phyloP scores from a whole-genome alignment of 306 rosid genomes.

The Vigna mungo region DNA sequence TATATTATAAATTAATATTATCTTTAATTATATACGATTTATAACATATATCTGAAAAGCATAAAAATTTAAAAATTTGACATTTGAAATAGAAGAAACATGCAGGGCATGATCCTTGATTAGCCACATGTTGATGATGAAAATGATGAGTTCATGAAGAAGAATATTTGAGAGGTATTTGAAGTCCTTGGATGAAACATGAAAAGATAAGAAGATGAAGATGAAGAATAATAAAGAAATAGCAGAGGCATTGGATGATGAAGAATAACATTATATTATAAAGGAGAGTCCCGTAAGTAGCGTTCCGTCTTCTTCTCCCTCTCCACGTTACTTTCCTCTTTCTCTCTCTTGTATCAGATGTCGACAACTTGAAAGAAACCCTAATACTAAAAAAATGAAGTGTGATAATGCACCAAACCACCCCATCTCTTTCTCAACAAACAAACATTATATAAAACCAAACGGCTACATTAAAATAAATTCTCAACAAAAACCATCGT shows the following conservation, averaged over 20 bases:
- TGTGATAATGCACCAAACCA: slow-evolving; percentile 46
- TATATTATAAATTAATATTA: too few relatives aligned
- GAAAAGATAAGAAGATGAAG: slow-evolving; percentile 36
- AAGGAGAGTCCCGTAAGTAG: slow-evolving; percentile 52
- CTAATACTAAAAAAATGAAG: slow-evolving; percentile 30
- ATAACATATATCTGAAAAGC: too few relatives aligned
- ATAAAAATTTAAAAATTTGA: too few relatives aligned
- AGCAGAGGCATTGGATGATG: slow-evolving; percentile 24
- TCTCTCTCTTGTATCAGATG: slow-evolving; percentile 45
- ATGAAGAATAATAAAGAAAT: background rate
- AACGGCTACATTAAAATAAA: slow-evolving; percentile 34
- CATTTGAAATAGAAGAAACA: background rate
- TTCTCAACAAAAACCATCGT: slow-evolving; percentile 47
- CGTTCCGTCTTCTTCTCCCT: slow-evolving; percentile 55
- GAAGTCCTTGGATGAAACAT: slow-evolving; percentile 18
- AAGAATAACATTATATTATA: slow-evolving; percentile 45
- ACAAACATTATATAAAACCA: slow-evolving; percentile 35
- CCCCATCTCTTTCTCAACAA: slow-evolving; percentile 50
- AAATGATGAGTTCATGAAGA: slow-evolving; percentile 32
- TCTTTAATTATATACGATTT: too few relatives aligned
- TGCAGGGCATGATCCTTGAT: slow-evolving; percentile 33
- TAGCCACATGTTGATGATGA: slow-evolving; percentile 4
- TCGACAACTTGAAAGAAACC: slow-evolving; percentile 48
- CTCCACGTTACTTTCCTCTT: slow-evolving; percentile 53
- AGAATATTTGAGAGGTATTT: slow-evolving; percentile 29